These are phyloP conservation scores for Cornus kousa DNA, from an alignment of 148 eudicot genomes.

Conservation along the genomic window DNA sequence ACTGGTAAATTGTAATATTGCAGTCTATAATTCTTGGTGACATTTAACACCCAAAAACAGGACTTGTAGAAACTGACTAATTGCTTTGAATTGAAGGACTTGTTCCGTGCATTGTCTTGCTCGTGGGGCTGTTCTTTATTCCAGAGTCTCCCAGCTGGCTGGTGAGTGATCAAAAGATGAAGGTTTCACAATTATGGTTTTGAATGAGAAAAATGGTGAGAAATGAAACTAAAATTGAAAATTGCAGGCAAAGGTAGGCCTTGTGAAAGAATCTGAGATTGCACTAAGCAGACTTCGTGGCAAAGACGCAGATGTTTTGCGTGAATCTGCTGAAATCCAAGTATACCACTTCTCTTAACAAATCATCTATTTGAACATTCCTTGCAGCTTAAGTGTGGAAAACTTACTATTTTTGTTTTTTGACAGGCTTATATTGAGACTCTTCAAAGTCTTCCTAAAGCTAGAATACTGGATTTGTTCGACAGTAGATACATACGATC, in stretches of 20 bases:
- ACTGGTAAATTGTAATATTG: slow-evolving; percentile 35
- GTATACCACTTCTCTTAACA: slow-evolving; percentile 18
- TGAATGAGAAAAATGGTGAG: background rate
- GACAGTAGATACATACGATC: slow-evolving; percentile 53
- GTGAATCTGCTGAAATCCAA: slow-evolving; percentile 64
- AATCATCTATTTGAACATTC: too few relatives aligned
- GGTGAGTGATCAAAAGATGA: slow-evolving; percentile 28
- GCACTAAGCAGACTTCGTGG: slow-evolving; percentile 69
- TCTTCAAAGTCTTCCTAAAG: slow-evolving; percentile 56
- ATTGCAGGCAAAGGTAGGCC: slow-evolving; percentile 66
- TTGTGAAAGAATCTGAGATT: slow-evolving; percentile 50
- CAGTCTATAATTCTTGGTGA: background rate
- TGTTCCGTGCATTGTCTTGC: slow-evolving; percentile 56
- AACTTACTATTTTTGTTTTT: background rate
- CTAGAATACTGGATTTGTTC: slow-evolving; percentile 51
- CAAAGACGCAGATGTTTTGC: slow-evolving; percentile 51
- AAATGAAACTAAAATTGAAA: background rate
- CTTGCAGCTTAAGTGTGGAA: background rate
- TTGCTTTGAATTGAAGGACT: slow-evolving; percentile 42
- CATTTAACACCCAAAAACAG: too few relatives aligned
- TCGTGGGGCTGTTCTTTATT: slow-evolving; percentile 67
- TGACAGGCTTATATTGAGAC: slow-evolving; percentile 42
- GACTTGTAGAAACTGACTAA: background rate
- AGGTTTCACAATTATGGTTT: background rate
- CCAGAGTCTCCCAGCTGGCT: slow-evolving; percentile 98